Evolutionary conservation across 495 filamentous ascomycete genomes (phyloP), one percentile per base, ranked within the genome.

Genomic region (Penicillium riverlandense): DNA sequence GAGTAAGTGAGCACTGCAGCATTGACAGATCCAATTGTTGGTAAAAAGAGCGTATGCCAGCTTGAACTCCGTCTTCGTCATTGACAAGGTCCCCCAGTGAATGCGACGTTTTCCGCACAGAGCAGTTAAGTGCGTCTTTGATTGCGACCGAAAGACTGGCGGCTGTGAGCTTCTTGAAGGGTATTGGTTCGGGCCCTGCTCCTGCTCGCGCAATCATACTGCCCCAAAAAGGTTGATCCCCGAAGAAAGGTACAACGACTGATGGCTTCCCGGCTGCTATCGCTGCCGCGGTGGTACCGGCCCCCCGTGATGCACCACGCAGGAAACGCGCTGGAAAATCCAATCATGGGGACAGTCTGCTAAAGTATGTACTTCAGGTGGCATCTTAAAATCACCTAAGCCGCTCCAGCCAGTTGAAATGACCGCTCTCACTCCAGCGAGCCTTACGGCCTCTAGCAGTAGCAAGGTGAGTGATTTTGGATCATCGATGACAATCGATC

Each of bases 161-260:
- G 0, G 76, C 66, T 0, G 72, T 86, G 16, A 91, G 64, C n/a
- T 76, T 64, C 52, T 83, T 85, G 57, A 79, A 76, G 0, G 84
- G 82, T 44, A 89, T 81, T 0, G 86, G 85, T 1, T 65, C 50
- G 1, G 85, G 86, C 4, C 86, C 86, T 4, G 85, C 86, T 8
- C 85, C 85, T 8, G 85, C 82, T 40, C 69, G 72, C 11, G 78
- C 77, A 38, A 90, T 74, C 76, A 90, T 86, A 4, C 76, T 70
- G 8, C 85, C 86, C 86, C 86, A 90, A 50, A 88, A 90, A 0
- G 79, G 80, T 58, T 90, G 85, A 44, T 90, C 86, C 7, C 86
- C 86, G 58, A 91, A 90, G 62, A 91, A 91, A 0, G 86, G 86
- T 4, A 90, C 79, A 12, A 91, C 69, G 2, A 88, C 71, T 0